phyloP scores from a whole-genome alignment of 768 basidiomycete species.

The Daedaleopsis nitida region DNA sequence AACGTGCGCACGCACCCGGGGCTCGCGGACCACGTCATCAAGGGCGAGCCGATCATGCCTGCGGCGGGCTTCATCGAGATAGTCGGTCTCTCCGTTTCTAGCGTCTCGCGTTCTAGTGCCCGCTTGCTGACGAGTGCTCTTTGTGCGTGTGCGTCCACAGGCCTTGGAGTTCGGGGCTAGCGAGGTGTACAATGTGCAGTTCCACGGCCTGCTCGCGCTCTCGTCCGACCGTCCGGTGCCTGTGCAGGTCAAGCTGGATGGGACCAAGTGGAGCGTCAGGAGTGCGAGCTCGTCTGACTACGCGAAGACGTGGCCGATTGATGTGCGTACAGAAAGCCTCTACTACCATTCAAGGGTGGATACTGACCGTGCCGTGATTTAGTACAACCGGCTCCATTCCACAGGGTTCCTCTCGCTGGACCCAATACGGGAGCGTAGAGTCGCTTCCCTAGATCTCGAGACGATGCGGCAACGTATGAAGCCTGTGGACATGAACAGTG shows the following conservation, averaged over 20 bases:
- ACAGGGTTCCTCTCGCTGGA: constrained; percentile 5
- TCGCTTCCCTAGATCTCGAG: neutral
- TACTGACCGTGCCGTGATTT: constrained; percentile 7
- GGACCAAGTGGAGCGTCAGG: constrained; percentile 31
- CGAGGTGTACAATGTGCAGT: constrained; percentile 29
- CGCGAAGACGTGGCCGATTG: constrained; percentile 12
- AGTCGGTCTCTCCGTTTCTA: constrained; percentile 25
- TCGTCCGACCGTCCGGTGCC: constrained; percentile 26
- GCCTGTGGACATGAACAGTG: constrained; percentile 2
- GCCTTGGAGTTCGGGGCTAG: constrained; percentile 40
- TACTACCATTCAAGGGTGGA: constrained; percentile 28
- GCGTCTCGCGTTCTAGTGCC: constrained; percentile 13
- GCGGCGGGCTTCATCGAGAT: constrained; percentile 46
- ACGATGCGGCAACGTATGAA: constrained; percentile 1
- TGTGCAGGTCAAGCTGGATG: constrained; percentile 24
- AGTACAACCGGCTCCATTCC: constrained; percentile 18
- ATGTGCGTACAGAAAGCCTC: neutral
- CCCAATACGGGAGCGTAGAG: neutral
- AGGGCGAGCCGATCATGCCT: constrained; percentile 48
- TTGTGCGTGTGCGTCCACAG: constrained; percentile 20
- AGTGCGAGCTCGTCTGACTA: constrained; percentile 22
- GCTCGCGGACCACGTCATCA: constrained; percentile 46
- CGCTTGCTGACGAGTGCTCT: constrained; percentile 3
- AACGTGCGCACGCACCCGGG: constrained; percentile 41
- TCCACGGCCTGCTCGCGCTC: constrained; percentile 28